A percentile compares a stretch with the other conserved stretches of the same genome.
Evolutionary conservation across 768 basidiomycete genomes (phyloP).

Genomic region (Thelephora ganbajun): DNA sequence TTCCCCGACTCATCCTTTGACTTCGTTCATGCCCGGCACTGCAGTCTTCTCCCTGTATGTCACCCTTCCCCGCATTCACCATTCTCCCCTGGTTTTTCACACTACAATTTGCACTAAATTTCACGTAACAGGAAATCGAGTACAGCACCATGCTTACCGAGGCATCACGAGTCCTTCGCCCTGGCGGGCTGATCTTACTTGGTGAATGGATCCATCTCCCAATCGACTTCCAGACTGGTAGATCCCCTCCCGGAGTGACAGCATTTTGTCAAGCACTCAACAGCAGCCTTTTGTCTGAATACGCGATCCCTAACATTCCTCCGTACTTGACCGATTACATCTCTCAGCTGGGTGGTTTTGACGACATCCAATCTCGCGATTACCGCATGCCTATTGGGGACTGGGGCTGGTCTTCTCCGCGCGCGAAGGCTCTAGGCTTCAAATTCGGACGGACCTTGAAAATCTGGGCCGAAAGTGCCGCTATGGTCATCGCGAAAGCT

Average conservation of each 20-base stretch:
- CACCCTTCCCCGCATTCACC: not conserved
- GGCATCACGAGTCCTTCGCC: constrained; percentile 47
- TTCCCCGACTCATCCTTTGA: constrained; percentile 47
- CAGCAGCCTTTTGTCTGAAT: constrained; percentile 11
- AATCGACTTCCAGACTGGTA: constrained; percentile 5
- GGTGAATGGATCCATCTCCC: constrained; percentile 42
- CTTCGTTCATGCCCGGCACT: constrained; percentile 48
- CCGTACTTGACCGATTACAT: constrained; percentile 11
- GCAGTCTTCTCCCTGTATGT: constrained; percentile 44
- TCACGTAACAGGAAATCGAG: constrained; percentile 33
- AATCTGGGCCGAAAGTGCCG: constrained; percentile 32
- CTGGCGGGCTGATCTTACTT: constrained; percentile 58
- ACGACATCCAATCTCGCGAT: constrained; percentile 19
- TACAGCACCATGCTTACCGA: constrained; percentile 42
- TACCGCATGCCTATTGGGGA: constrained; percentile 41
- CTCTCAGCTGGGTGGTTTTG: constrained; percentile 24
- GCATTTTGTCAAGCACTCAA: constrained; percentile 28
- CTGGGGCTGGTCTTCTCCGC: constrained; percentile 26
- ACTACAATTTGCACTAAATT: constrained; percentile 8
- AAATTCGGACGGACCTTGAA: constrained; percentile 24
- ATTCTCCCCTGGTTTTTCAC: not conserved
- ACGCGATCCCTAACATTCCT: too few relatives aligned
- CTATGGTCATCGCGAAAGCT: constrained; percentile 31
- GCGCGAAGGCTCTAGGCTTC: constrained; percentile 25
- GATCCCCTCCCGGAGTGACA: constrained; percentile 11